phyloP scores from a whole-genome alignment of 2,329 filamentous ascomycete genomes.

The Tothia fuscella region DNA sequence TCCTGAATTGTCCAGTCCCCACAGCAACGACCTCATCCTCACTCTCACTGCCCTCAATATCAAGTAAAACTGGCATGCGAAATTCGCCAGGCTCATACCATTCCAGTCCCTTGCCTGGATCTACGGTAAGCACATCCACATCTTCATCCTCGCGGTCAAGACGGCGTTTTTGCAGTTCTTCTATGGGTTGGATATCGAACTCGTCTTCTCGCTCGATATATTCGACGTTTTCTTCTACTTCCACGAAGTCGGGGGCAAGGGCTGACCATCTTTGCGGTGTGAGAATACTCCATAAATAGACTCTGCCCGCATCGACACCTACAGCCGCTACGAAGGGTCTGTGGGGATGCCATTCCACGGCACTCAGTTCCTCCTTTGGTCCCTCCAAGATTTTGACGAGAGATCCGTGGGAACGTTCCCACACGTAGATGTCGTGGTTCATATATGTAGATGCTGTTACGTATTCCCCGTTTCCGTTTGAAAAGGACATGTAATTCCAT shows the following conservation, averaged over 20 bases:
- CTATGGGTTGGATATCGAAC: constrained; percentile 92
- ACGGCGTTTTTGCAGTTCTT: constrained; percentile 83
- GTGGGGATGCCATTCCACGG: constrained; percentile 94
- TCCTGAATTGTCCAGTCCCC: constrained; percentile 69
- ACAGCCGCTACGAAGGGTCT: constrained; percentile 81
- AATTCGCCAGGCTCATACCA: constrained; percentile 52
- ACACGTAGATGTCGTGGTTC: constrained; percentile 97
- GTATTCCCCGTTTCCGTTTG: constrained; percentile 66
- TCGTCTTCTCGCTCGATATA: constrained; percentile 94
- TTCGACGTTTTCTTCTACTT: constrained; percentile 96
- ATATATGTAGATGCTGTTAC: constrained; percentile 95
- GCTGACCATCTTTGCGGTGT: constrained; percentile 96
- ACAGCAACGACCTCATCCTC: constrained; percentile 71
- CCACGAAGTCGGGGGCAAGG: constrained; percentile 88
- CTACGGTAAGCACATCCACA: constrained; percentile 71
- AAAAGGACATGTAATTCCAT: constrained; percentile 97
- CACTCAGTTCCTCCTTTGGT: constrained; percentile 88
- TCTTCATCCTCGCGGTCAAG: constrained; percentile 88
- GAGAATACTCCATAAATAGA: constrained; percentile 93
- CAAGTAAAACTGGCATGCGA: constrained; percentile 83
- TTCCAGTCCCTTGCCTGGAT: constrained; percentile 36
- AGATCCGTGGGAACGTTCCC: constrained; percentile 88
- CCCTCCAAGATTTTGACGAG: constrained; percentile 95
- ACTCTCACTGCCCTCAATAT: constrained; percentile 86
- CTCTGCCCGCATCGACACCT: constrained; percentile 80